These are phyloP conservation scores for Alternaria ethzedia DNA, from an alignment of 2,329 filamentous ascomycete genomes.

Conservation along the genomic window DNA sequence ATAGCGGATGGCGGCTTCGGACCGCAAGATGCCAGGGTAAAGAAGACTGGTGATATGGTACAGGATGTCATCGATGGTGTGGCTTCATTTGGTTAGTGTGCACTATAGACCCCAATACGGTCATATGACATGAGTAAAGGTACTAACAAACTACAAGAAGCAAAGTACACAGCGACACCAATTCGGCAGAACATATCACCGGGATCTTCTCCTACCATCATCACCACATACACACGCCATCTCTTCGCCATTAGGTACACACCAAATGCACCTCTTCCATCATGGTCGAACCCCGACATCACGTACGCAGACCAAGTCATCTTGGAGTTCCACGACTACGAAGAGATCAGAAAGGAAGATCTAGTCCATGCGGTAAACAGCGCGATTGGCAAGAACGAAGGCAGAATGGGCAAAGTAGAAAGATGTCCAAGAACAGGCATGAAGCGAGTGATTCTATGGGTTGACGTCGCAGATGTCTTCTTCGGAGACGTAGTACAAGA, in stretches of 20 bases:
- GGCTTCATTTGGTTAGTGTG: slow-evolving; percentile 5
- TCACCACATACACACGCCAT: slow-evolving; percentile 16
- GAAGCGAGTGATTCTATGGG: slow-evolving; percentile 16
- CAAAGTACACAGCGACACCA: neutral
- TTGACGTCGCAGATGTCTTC: slow-evolving; percentile 18
- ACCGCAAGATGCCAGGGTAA: neutral
- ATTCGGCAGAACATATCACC: neutral
- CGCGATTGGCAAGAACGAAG: slow-evolving; percentile 14
- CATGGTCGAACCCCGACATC: slow-evolving; percentile 17
- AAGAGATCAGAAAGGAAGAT: slow-evolving; percentile 3
- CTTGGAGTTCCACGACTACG: slow-evolving; percentile 17
- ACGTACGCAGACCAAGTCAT: slow-evolving; percentile 13
- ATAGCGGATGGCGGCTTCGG: neutral
- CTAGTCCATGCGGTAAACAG: slow-evolving; percentile 10
- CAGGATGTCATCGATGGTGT: slow-evolving; percentile 22
- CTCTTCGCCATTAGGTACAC: slow-evolving; percentile 13
- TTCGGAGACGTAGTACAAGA: neutral
- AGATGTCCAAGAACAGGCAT: slow-evolving; percentile 4
- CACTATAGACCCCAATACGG: neutral
- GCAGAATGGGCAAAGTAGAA: slow-evolving; percentile 23
- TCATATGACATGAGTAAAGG: neutral
- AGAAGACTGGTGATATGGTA: slow-evolving; percentile 6
- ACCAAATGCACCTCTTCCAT: slow-evolving; percentile 4
- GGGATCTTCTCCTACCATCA: neutral
- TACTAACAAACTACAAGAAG: neutral